Evolutionary conservation across 2,329 filamentous ascomycete genomes (phyloP), one percentile per base, ranked within the genome.

Genomic region (Ceratocystis lukuohia): DNA sequence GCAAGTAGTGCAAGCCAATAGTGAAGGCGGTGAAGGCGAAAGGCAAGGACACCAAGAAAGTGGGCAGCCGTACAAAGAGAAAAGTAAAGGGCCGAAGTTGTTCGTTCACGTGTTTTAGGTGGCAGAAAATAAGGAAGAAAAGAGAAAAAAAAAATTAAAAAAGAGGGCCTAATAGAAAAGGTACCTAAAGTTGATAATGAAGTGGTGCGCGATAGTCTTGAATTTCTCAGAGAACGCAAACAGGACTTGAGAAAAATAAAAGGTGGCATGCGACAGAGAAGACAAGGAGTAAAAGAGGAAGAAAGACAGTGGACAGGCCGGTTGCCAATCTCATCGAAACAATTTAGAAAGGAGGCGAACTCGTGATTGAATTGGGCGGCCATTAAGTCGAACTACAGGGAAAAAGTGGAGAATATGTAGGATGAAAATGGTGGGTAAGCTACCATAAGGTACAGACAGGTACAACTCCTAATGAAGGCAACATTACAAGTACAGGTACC

Each of bases 81-180:
- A 41, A 61, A 33, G 5, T 12, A 25, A 65, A 65, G 57, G 56
- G 44, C 45, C 64, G n/a, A 61, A 44, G 28, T 48, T 44, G 41
- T 30, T 44, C 25, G 64, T 44, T 28, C 48, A 28, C 45, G 45
- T 45, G 64, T 30, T 44, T 44, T 30, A 12, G 15, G 17, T 20
- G 30, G 37, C 41, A 30, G 53, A 22, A 33, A 48, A 44, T n/a
- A 59, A 8, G 25, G 7, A 33, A 44, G 41, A 3, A 12, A 20
- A 33, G 25, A 44, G 8, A 5, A 1, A 41, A 37, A 33, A 45
- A 44, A 37, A 10, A 20, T 20, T 22, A 22, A 22, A 45, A 63
- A 63, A 63, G 61, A 48, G 46, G 44, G 44, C 20, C 44, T n/a
- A n/a, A 50, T 30, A 63, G 22, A 33, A 33, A 22, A 17, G 44